These are phyloP conservation scores for Claviceps sorghi DNA, from an alignment of 2,329 filamentous ascomycete genomes.

Conservation along the genomic window DNA sequence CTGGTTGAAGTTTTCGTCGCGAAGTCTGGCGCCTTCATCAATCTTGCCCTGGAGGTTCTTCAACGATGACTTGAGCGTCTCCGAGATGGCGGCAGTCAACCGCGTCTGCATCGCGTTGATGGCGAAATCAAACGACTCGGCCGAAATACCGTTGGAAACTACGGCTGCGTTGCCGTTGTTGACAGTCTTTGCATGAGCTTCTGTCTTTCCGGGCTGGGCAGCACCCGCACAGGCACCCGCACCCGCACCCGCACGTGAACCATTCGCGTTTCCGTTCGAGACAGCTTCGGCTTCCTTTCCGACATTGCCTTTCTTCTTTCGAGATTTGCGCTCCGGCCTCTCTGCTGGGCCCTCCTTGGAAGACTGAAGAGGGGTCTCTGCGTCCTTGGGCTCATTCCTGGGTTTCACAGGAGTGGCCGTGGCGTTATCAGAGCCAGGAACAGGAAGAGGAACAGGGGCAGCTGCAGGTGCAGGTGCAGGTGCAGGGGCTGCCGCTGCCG, in stretches of 20 bases:
- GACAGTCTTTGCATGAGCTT: slow-evolving; percentile 19
- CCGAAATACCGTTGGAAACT: slow-evolving; percentile 19
- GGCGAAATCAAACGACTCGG: slow-evolving; percentile 39
- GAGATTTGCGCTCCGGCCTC: slow-evolving; percentile 45
- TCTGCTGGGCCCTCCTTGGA: slow-evolving; percentile 30
- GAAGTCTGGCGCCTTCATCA: slow-evolving; percentile 46
- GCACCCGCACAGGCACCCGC: slow-evolving; percentile 6
- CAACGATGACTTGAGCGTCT: slow-evolving; percentile 40
- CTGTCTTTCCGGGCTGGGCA: slow-evolving; percentile 12
- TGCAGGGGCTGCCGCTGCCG: neutral
- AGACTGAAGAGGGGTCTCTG: slow-evolving; percentile 27
- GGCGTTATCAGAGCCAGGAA: neutral
- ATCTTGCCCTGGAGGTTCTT: slow-evolving; percentile 47
- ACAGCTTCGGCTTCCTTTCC: slow-evolving; percentile 31
- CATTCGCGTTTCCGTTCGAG: slow-evolving; percentile 25
- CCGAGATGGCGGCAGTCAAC: slow-evolving; percentile 33
- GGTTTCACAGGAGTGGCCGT: slow-evolving; percentile 20
- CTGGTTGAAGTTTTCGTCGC: slow-evolving; percentile 36
- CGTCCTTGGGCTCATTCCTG: slow-evolving; percentile 33
- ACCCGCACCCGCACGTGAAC: slow-evolving; percentile 14
- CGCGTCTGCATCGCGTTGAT: slow-evolving; percentile 37
- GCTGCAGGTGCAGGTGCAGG: neutral
- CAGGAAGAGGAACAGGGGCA: neutral
- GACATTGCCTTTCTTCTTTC: slow-evolving; percentile 51
- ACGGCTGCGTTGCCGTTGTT: slow-evolving; percentile 8